phyloP scores from a whole-genome alignment of 768 basidiomycete species.

The Leccinum variicolor region DNA sequence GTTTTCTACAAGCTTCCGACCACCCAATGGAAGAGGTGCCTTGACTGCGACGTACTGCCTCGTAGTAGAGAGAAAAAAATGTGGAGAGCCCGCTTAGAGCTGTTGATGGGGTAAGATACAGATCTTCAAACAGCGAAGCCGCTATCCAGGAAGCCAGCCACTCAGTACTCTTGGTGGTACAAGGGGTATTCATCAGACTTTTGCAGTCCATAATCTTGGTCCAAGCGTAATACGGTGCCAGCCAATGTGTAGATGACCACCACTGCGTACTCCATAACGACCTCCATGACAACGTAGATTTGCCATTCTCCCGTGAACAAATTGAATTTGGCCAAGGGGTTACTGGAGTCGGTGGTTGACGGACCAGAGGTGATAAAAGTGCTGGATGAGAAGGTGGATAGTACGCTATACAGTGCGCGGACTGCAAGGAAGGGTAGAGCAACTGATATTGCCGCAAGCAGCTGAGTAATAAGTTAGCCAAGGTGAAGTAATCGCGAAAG shows the following conservation, averaged over 20 bases:
- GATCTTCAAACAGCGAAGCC: background rate
- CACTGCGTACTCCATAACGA: constrained; percentile 57
- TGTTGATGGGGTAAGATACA: background rate
- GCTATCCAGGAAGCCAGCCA: background rate
- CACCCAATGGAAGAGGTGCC: background rate
- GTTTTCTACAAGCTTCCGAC: background rate
- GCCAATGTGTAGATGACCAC: constrained; percentile 40
- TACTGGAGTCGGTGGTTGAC: constrained; percentile 16
- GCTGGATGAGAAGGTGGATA: constrained; percentile 51
- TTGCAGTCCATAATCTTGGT: constrained; percentile 31
- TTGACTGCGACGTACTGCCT: background rate
- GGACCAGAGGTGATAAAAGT: constrained; percentile 35
- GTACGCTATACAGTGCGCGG: constrained; percentile 45
- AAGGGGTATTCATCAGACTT: constrained; percentile 25
- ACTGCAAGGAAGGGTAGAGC: constrained; percentile 62
- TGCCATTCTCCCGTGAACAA: constrained; percentile 55
- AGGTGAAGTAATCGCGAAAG: constrained; percentile 1
- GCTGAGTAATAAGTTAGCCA: constrained; percentile 34
- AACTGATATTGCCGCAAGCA: constrained; percentile 50
- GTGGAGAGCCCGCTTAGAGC: background rate
- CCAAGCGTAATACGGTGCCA: constrained; percentile 27
- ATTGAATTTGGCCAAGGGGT: constrained; percentile 51
- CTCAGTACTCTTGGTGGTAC: constrained; percentile 35
- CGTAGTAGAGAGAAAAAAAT: background rate
- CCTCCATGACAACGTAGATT: constrained; percentile 54